Evolutionary conservation across 2,329 filamentous ascomycete genomes (phyloP).

Genomic region (Paracoccidioides brasiliensis): DNA sequence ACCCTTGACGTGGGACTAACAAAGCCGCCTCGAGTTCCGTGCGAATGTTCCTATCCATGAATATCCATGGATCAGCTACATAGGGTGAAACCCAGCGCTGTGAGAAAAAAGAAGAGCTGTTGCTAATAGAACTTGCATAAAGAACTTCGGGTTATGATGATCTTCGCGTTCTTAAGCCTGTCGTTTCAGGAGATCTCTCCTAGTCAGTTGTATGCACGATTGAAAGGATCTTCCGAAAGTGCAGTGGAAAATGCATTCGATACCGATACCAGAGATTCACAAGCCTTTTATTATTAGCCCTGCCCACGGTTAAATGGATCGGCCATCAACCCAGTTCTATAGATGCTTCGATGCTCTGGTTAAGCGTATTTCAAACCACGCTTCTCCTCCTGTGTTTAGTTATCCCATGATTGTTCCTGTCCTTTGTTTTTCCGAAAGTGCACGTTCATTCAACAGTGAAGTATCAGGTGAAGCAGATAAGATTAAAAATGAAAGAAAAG

Average conservation of each 20-base stretch:
- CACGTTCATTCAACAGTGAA: not conserved
- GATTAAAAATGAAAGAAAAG: not conserved
- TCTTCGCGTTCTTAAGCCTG: too few relatives aligned
- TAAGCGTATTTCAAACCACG: not conserved
- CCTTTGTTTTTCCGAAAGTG: not conserved
- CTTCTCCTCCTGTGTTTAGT: not conserved
- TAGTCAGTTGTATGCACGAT: not conserved
- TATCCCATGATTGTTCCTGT: not conserved
- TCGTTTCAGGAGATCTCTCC: too few relatives aligned
- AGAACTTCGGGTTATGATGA: too few relatives aligned
- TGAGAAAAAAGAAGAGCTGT: too few relatives aligned
- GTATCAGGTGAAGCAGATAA: not conserved
- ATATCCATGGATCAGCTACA: too few relatives aligned
- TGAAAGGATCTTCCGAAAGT: not conserved
- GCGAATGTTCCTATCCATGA: too few relatives aligned
- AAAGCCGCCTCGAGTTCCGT: too few relatives aligned
- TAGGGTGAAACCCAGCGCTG: too few relatives aligned
- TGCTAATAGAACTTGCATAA: too few relatives aligned
- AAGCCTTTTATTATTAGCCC: not conserved
- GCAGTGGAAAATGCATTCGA: not conserved
- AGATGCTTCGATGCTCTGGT: not conserved
- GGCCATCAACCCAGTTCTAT: not conserved
- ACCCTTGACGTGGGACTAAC: too few relatives aligned
- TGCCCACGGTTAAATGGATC: not conserved
- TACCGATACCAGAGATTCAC: not conserved